These are phyloP conservation scores for Acanthamoeba divionensis DNA, from an alignment of 208 protist genomes.

Conservation along the genomic window DNA sequence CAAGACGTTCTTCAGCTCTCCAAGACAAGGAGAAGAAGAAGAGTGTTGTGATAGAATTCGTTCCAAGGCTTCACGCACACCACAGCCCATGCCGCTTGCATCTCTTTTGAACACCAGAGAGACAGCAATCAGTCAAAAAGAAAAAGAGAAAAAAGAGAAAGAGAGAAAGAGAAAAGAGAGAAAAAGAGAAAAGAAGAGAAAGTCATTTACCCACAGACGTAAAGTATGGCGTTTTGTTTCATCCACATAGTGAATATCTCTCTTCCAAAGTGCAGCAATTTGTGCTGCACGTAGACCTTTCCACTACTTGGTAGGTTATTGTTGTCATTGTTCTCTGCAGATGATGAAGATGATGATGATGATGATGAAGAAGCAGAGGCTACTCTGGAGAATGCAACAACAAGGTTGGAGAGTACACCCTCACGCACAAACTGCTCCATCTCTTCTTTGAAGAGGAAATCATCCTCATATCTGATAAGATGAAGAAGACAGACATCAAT, in stretches of 20 bases:
- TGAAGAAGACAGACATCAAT: too few relatives aligned
- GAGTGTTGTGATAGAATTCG: too few relatives aligned
- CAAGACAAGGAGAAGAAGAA: too few relatives aligned
- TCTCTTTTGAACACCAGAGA: neutral
- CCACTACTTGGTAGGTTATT: neutral
- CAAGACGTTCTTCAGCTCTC: too few relatives aligned
- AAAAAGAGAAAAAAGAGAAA: neutral
- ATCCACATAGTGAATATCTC: neutral
- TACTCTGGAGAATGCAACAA: neutral
- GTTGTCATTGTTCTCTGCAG: neutral
- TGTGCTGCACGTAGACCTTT: neutral
- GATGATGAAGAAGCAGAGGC: neutral
- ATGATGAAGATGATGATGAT: neutral
- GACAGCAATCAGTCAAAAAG: neutral
- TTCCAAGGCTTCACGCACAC: conserved; percentile 17
- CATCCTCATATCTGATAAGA: too few relatives aligned
- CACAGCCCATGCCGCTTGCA: neutral
- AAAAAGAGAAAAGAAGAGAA: neutral
- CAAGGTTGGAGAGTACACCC: conserved; percentile 1
- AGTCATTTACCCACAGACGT: neutral
- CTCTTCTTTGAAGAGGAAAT: conserved; percentile 25
- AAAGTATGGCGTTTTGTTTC: neutral
- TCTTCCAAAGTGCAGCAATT: neutral
- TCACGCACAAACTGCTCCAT: neutral
- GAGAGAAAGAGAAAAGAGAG: neutral